A percentile compares a stretch with the other conserved stretches of the same genome.
Conservation (phyloP, 2,329 filamentous ascomycete genomes). For the Coniella lustricola region DNA sequence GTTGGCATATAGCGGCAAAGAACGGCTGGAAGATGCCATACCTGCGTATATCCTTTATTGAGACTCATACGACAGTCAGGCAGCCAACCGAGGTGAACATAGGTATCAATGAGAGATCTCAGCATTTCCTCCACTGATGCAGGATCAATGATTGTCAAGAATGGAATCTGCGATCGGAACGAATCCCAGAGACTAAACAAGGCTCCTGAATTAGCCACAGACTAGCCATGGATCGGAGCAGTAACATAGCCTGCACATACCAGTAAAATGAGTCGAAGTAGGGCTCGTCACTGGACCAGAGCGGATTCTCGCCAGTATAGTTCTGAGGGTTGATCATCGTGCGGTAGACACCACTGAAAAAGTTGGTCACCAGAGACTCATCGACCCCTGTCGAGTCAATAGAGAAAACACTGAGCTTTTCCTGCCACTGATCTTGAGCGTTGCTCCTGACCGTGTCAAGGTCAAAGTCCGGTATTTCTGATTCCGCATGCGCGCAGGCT, state of each 20-base stretch:
- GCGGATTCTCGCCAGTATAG: slow-evolving; percentile 65
- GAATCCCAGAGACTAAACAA: slow-evolving; percentile 56
- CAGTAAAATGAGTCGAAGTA: slow-evolving; percentile 75
- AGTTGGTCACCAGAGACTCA: slow-evolving; percentile 49
- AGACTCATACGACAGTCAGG: slow-evolving; percentile 64
- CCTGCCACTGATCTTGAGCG: slow-evolving; percentile 52
- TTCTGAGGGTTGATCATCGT: slow-evolving; percentile 67
- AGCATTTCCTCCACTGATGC: slow-evolving; percentile 58
- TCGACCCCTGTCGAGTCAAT: slow-evolving; percentile 48
- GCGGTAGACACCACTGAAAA: slow-evolving; percentile 69
- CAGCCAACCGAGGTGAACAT: slow-evolving; percentile 56
- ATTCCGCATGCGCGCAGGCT: slow-evolving; percentile 62
- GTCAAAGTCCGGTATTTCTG: slow-evolving; percentile 61
- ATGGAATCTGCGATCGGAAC: slow-evolving; percentile 61
- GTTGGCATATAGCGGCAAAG: slow-evolving; percentile 15
- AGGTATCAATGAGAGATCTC: slow-evolving; percentile 65
- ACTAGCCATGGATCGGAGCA: background rate
- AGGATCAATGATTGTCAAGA: slow-evolving; percentile 63
- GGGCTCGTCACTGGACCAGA: slow-evolving; percentile 59
- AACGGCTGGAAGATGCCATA: slow-evolving; percentile 16
- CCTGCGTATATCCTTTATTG: slow-evolving; percentile 62
- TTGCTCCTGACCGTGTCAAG: slow-evolving; percentile 46
- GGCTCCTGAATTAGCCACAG: background rate
- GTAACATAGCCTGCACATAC: slow-evolving; percentile 26
- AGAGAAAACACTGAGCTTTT: slow-evolving; percentile 53